These are phyloP conservation scores for Oxyria digyna DNA, from an alignment of 148 eudicot genomes.

Conservation along the genomic window DNA sequence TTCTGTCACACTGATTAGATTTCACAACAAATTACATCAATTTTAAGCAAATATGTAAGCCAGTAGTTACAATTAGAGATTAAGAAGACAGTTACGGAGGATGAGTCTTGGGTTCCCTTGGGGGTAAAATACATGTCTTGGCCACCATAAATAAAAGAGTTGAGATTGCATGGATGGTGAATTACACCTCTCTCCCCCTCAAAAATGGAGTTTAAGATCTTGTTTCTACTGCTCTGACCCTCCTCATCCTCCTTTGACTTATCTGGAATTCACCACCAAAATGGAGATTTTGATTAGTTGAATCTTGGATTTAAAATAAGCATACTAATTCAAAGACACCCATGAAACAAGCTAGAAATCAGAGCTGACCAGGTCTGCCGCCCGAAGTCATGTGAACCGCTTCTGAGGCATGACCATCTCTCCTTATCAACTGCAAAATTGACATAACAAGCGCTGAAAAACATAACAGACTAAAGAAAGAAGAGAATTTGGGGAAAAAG, in stretches of 20 bases:
- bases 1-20: conserved; percentile 24
- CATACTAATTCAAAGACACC: too few relatives aligned
- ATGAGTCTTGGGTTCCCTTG: conserved; percentile 12
- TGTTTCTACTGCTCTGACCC: background rate
- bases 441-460: too few relatives aligned
- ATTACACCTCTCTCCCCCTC: background rate
- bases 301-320: background rate
- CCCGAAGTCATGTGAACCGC: background rate
- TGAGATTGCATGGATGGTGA: conserved; percentile 24
- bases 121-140: conserved; percentile 39
- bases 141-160: conserved; percentile 57
- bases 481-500: too few relatives aligned
- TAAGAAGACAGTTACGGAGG: conserved; percentile 21
- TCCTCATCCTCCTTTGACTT: background rate
- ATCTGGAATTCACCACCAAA: background rate
- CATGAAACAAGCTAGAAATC: background rate
- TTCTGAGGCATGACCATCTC: background rate
- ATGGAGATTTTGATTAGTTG: background rate
- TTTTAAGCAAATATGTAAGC: too few relatives aligned
- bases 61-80: too few relatives aligned
- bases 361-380: background rate
- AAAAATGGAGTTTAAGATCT: background rate
- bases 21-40: background rate
- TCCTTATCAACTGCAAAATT: background rate
- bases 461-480: too few relatives aligned